These are phyloP conservation scores for Secale cereale DNA, from an alignment of 176 grass and related monocot species.

Conservation along the genomic window DNA sequence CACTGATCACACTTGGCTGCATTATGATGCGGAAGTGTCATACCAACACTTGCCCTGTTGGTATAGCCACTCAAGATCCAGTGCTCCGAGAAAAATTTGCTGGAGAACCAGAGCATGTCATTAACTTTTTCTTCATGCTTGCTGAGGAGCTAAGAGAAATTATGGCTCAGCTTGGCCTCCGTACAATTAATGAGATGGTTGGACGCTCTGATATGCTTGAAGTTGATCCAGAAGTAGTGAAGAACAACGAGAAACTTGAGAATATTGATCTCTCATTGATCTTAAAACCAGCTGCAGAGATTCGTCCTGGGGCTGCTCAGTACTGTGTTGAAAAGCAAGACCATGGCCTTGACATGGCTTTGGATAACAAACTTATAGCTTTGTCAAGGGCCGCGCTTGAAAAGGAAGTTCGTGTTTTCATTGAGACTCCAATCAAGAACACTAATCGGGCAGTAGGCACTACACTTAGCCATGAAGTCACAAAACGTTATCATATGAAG, in stretches of 20 bases:
- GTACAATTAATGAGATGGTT: conserved; percentile 83
- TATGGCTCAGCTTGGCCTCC: conserved; percentile 83
- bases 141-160: conserved; percentile 98
- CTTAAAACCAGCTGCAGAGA: conserved; percentile 81
- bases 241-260: conserved; percentile 82
- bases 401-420: conserved; percentile 61
- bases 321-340: conserved; percentile 97
- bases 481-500: conserved; percentile 84
- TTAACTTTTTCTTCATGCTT: conserved; percentile 99
- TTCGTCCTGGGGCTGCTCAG: conserved; percentile 69
- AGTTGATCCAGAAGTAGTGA: conserved; percentile 84
- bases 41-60: conserved; percentile 93
- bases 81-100: conserved; percentile 94
- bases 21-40: conserved; percentile 99
- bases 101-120: conserved; percentile 97
- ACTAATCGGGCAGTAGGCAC: conserved; percentile 86
- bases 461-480: conserved; percentile 92
- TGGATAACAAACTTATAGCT: conserved; percentile 81
- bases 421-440: conserved; percentile 76
- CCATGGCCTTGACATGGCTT: conserved; percentile 78
- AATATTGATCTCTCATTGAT: conserved; percentile 94
- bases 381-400: conserved; percentile 65
- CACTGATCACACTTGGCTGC: conserved; percentile 95
- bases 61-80: conserved; percentile 98
- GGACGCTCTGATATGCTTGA: conserved; percentile 96